Conservation (phyloP, 2,329 filamentous ascomycete genomes). For the Xylariales sp. region DNA sequence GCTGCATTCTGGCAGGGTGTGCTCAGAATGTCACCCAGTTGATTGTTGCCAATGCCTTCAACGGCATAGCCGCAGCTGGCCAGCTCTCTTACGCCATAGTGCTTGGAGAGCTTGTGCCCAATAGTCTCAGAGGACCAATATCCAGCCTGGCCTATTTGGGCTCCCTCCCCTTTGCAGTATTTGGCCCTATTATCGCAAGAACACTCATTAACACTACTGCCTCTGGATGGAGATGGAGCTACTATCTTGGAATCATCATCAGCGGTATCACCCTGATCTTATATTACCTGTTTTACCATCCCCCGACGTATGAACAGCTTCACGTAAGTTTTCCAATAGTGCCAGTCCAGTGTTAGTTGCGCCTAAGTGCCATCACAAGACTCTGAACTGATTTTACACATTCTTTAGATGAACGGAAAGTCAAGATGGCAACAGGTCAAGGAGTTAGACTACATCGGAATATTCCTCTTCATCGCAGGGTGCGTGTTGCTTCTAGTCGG, state of each 20-base stretch:
- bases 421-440: slow-evolving; percentile 31
- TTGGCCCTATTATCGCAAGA: slow-evolving; percentile 43
- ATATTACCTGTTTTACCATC: slow-evolving; percentile 41
- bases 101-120: slow-evolving; percentile 38
- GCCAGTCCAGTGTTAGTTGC: too few species aligned
- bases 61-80: slow-evolving; percentile 33
- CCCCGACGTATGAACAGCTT: slow-evolving; percentile 38
- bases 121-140: slow-evolving; percentile 31
- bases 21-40: slow-evolving; percentile 29
- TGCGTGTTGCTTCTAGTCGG: slow-evolving; percentile 38
- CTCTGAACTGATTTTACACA: too few species aligned
- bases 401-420: too few species aligned
- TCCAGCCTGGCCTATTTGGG: slow-evolving; percentile 33
- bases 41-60: slow-evolving; percentile 31
- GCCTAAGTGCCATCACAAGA: too few species aligned
- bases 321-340: too few species aligned
- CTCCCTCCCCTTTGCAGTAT: slow-evolving; percentile 34
- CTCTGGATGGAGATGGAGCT: slow-evolving; percentile 42
- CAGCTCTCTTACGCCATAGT: slow-evolving; percentile 37
- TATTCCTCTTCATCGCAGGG: slow-evolving; percentile 35
- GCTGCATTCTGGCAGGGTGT: slow-evolving; percentile 29
- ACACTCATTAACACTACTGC: slow-evolving; percentile 35
- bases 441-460: slow-evolving; percentile 41
- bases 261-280: slow-evolving; percentile 32
- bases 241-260: slow-evolving; percentile 42